A percentile compares a stretch with the other conserved stretches of the same genome.
Evolutionary conservation across 164 flowering plant genomes (phyloP).

Genomic region (Echeveria elegans): DNA sequence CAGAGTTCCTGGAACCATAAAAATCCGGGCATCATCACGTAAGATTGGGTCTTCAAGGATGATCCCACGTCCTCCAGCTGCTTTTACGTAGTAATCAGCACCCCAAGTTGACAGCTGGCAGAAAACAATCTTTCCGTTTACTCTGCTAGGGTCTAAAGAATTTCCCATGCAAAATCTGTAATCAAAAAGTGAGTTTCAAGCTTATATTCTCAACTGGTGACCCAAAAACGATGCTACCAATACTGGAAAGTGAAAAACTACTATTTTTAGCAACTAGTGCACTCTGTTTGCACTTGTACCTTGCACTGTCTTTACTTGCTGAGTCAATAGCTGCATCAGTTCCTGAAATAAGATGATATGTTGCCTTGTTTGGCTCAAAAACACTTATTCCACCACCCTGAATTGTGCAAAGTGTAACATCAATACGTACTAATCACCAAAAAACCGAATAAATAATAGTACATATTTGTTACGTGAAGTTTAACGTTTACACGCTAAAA

Average conservation of each 20-base stretch:
- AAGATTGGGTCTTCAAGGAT: slow-evolving; percentile 26
- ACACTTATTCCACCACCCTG: slow-evolving; percentile 62
- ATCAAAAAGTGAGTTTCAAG: neutral
- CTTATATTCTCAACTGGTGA: neutral
- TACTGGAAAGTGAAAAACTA: neutral
- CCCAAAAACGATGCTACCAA: neutral
- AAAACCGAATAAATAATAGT: no score
- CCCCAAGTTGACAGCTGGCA: slow-evolving; percentile 37
- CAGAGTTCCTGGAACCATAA: slow-evolving; percentile 51
- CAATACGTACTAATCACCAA: no score
- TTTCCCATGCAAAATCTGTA: slow-evolving; percentile 32
- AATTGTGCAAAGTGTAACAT: neutral
- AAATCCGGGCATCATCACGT: slow-evolving; percentile 55
- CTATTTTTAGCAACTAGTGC: neutral
- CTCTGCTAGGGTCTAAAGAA: slow-evolving; percentile 51
- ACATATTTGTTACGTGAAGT: no score
- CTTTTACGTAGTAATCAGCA: slow-evolving; percentile 39
- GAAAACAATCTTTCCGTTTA: slow-evolving; percentile 51
- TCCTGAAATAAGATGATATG: slow-evolving; percentile 53
- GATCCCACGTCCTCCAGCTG: slow-evolving; percentile 46
- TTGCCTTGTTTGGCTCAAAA: slow-evolving; percentile 31
- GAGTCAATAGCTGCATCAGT: slow-evolving; percentile 32
- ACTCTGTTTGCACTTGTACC: slow-evolving; percentile 16
- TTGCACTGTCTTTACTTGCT: slow-evolving; percentile 11
- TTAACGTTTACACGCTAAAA: neutral